Percentiles rank a stretch among this genome's conserved stretches.
phyloP scores from a whole-genome alignment of 2,329 filamentous ascomycete species.

The Penicillium fuscoglaucum region DNA sequence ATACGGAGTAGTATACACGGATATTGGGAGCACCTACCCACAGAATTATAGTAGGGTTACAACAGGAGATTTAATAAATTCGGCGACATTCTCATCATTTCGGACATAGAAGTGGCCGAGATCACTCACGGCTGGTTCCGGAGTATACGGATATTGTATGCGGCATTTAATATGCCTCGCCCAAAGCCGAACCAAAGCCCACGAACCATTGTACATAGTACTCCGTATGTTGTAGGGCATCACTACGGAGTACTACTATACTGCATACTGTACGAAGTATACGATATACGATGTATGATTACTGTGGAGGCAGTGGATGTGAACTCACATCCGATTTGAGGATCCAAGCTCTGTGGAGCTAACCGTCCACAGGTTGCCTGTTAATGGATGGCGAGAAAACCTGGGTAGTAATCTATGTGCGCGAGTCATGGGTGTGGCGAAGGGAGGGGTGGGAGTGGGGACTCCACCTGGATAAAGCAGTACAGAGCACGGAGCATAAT shows the following conservation, averaged over 20 bases:
- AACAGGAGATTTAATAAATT: background rate
- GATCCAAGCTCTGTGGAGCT: background rate
- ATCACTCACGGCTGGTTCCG: too few species aligned
- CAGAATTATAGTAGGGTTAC: conserved; percentile 1
- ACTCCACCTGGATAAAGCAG: background rate
- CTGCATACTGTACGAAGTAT: background rate
- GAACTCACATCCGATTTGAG: background rate
- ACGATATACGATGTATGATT: background rate
- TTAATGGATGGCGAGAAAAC: background rate
- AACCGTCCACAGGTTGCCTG: background rate
- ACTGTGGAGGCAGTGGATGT: background rate
- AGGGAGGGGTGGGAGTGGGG: background rate
- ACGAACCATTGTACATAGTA: background rate
- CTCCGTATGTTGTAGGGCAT: background rate
- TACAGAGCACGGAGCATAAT: too few species aligned
- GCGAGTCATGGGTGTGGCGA: conserved; percentile 3
- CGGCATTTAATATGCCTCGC: background rate
- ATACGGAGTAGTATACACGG: too few species aligned
- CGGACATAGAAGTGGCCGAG: background rate
- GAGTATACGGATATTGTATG: background rate
- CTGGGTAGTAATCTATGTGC: background rate
- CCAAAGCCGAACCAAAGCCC: background rate
- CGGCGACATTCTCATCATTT: conserved; percentile 1
- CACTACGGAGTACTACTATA: too few species aligned
- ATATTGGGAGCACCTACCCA: background rate